These are phyloP conservation scores for Thinopyrum obtusiflorum DNA, from an alignment of 202 grass and related monocot species.

Conservation along the genomic window DNA sequence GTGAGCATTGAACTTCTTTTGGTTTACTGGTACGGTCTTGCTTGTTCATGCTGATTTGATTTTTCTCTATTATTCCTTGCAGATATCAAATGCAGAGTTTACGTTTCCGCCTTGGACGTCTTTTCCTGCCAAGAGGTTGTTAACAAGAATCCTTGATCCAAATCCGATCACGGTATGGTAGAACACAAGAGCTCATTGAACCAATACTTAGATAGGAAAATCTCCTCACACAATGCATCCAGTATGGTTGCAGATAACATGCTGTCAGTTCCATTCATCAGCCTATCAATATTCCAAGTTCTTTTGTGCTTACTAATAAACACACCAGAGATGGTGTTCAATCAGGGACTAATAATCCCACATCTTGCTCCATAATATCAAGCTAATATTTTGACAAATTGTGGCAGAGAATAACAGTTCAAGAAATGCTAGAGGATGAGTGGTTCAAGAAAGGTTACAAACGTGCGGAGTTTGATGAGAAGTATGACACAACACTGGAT, in stretches of 20 bases:
- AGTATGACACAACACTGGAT: slow-evolving; percentile 61
- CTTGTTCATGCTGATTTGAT: slow-evolving; percentile 22
- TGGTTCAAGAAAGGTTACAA: slow-evolving; percentile 78
- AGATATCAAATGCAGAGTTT: slow-evolving; percentile 71
- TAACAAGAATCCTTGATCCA: slow-evolving; percentile 83
- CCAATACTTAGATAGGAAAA: background rate
- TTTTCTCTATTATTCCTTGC: slow-evolving; percentile 3
- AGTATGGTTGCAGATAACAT: background rate
- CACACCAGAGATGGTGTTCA: background rate
- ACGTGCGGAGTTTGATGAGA: slow-evolving; percentile 57
- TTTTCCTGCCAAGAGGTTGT: slow-evolving; percentile 73
- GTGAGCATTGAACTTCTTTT: slow-evolving; percentile 51
- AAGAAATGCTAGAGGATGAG: slow-evolving; percentile 79
- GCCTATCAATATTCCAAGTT: slow-evolving; percentile 1
- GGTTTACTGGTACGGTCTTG: slow-evolving; percentile 9
- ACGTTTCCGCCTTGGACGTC: slow-evolving; percentile 73
- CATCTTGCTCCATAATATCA: background rate
- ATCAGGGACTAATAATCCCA: background rate
- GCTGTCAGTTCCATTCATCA: slow-evolving; percentile 4
- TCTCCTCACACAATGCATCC: background rate
- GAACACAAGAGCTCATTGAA: slow-evolving; percentile 29
- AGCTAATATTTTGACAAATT: slow-evolving; percentile 12
- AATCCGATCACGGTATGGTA: slow-evolving; percentile 75
- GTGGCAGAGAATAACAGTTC: slow-evolving; percentile 62
- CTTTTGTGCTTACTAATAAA: background rate